Conservation (phyloP, 2,329 filamentous ascomycete species). For the Lithohypha guttulata region DNA sequence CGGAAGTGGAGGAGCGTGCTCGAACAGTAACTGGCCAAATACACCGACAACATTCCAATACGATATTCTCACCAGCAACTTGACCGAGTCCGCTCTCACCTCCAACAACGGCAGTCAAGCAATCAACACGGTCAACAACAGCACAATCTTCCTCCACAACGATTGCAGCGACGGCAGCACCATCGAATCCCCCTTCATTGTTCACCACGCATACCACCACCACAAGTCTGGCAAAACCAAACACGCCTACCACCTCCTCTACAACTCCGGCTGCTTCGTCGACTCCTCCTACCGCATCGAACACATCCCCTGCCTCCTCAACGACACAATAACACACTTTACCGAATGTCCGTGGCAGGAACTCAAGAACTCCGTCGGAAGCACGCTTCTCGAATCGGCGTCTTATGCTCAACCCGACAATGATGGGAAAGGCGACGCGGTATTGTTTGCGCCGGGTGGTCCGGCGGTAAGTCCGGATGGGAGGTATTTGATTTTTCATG, state of each 20-base stretch:
- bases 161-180: conserved; percentile 11
- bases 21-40: conserved; percentile 25
- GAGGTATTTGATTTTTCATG: conserved; percentile 14
- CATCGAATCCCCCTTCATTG: conserved; percentile 11
- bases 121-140: not conserved
- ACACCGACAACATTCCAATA: conserved; percentile 19
- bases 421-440: conserved; percentile 1
- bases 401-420: conserved; percentile 9
- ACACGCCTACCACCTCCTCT: conserved; percentile 14
- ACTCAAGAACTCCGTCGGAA: conserved; percentile 8
- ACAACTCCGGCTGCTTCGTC: conserved; percentile 14
- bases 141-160: not conserved
- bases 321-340: conserved; percentile 11
- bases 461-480: conserved; percentile 13
- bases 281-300: conserved; percentile 13
- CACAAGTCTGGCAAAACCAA: not conserved
- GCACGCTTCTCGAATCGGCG: conserved; percentile 12
- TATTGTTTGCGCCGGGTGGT: conserved; percentile 14
- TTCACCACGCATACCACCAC: conserved; percentile 5
- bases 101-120: not conserved
- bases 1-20: conserved; percentile 29
- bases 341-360: conserved; percentile 7
- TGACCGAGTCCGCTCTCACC: conserved; percentile 14
- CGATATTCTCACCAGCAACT: conserved; percentile 25
- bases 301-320: conserved; percentile 11